Base-by-base conservation (phyloP, 2,329 filamentous ascomycete genomes). In the Cadophora sp. region DNA sequence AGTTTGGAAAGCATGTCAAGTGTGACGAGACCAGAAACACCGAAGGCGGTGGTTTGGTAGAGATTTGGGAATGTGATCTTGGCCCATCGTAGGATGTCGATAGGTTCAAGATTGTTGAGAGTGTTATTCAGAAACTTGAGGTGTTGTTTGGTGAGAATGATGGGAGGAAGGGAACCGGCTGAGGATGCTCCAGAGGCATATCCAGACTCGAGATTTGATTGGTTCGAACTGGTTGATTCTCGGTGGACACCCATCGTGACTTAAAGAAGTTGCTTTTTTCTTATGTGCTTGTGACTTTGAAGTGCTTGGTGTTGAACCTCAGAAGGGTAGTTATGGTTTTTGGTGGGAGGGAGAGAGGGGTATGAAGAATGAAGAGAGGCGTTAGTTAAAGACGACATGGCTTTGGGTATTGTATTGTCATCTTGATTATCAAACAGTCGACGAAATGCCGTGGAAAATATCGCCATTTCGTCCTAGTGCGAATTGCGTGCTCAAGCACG, bases 71-170 rank as follows among this genome's bases (percentile, higher is more conserved):
- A 91, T 75, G 95, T 91, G 75, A 92, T 90, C 78, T 95, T 92
- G 85, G 91, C 93, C 92, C 97, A 97, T 82, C 90, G 91, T 69
- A 99, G 87, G 76, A 98, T 91, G 73, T 97, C 95, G 86, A 95
- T 86, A 70, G 96, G 93, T 78, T 94, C 89, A 80, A 98, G 92
- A 77, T 90, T 87, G 80, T 96, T 92, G 75, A 99, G 84, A 81
- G 97, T 93, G 72, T 89, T 83, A 85, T 99, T 99, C 79, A 99
- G 86, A 81, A 95, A 95, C 76, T 92, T 91, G 74, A 98, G 85
- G 80, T 99, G 95, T 71, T 91, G 87, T 79, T 91, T 91, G 73
- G 93, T 95, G 83, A 99, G 93, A 80, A 91, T 89, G 76, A 98
- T 86, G 69, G 92, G 88, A 16, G 94, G 92, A 24, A 95, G 85